Conservation (phyloP, 441 rosid genomes). For the Adansonia gregorii region DNA sequence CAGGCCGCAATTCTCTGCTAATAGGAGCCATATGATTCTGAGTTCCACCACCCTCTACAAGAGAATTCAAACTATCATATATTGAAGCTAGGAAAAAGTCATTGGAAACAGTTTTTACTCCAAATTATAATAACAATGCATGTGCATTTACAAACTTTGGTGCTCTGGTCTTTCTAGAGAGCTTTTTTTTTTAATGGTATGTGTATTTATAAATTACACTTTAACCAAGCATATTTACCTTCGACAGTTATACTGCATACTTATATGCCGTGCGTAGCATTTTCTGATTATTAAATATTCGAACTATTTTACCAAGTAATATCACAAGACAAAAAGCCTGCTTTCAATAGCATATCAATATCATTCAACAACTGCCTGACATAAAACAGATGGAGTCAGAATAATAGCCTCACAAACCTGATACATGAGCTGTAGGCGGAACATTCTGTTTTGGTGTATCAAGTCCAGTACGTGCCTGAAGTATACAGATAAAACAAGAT, state of each 20-base stretch:
- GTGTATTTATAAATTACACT: not conserved
- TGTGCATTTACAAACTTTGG: not conserved
- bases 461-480: conserved; percentile 55
- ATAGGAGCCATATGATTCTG: conserved; percentile 53
- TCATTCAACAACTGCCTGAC: conserved; percentile 5
- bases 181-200: not conserved
- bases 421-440: conserved; percentile 52
- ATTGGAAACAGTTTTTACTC: not conserved
- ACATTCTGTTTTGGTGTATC: conserved; percentile 52
- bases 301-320: conserved; percentile 14
- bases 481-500: conserved; percentile 26
- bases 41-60: conserved; percentile 62
- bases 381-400: not conserved
- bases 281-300: not conserved
- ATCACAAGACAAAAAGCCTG: conserved; percentile 9
- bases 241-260: not conserved
- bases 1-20: conserved; percentile 32
- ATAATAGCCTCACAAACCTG: conserved; percentile 50
- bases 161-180: conserved; percentile 1
- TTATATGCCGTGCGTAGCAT: not conserved
- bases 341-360: not conserved
- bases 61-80: conserved; percentile 33
- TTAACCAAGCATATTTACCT: not conserved
- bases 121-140: not conserved
- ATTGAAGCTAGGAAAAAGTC: not conserved